A percentile compares a stretch with the other conserved stretches of the same genome.
These are phyloP conservation scores for Aspergillus neoniger DNA, from an alignment of 2,329 filamentous ascomycete species.

Conservation along the genomic window DNA sequence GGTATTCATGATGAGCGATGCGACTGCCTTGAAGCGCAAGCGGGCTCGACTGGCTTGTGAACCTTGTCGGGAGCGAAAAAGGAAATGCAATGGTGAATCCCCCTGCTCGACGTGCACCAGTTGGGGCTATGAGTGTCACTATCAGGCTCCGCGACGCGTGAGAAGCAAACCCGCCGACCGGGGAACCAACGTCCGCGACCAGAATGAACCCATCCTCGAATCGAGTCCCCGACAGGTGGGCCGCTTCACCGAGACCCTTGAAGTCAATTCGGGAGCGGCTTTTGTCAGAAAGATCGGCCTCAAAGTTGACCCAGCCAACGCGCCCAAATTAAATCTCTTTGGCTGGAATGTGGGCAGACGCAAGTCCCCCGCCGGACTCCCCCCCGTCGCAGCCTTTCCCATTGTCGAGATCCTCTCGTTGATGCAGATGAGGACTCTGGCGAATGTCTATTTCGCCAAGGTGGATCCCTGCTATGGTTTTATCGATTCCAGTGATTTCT, in stretches of 20 bases:
- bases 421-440: conserved; percentile 49
- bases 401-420: conserved; percentile 51
- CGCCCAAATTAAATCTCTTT: conserved; percentile 55
- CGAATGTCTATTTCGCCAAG: conserved; percentile 53
- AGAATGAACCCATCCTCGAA: conserved; percentile 7
- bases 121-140: conserved; percentile 35
- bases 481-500: conserved; percentile 32
- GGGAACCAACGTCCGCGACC: conserved; percentile 1
- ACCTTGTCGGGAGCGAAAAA: conserved; percentile 33
- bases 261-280: conserved; percentile 58
- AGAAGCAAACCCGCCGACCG: neutral
- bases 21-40: conserved; percentile 40
- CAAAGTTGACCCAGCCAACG: conserved; percentile 54
- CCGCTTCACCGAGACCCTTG: conserved; percentile 39
- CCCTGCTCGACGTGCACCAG: conserved; percentile 31
- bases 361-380: conserved; percentile 21
- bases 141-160: conserved; percentile 6
- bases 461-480: conserved; percentile 57
- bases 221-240: conserved; percentile 9
- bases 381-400: conserved; percentile 18
- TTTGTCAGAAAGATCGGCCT: conserved; percentile 56
- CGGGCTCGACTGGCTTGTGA: conserved; percentile 28
- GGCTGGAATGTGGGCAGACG: conserved; percentile 54
- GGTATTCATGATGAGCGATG: neutral
- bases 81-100: conserved; percentile 31